Percentiles rank a stretch among this genome's conserved stretches.
Conservation (phyloP, 768 basidiomycete genomes). For the Kwoniella botswanensis region DNA sequence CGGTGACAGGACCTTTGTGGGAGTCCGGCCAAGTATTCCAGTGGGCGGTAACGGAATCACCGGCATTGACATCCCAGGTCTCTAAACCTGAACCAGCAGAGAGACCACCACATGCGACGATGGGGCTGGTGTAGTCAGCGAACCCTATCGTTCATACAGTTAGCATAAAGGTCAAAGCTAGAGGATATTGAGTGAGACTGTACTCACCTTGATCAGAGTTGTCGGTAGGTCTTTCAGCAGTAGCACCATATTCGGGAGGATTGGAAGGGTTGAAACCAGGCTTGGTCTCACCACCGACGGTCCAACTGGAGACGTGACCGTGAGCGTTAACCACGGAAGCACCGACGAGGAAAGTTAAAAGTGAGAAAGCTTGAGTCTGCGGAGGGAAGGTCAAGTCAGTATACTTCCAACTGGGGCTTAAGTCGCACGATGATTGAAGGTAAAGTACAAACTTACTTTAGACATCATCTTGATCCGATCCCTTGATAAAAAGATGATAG, state of each 20-base stretch:
- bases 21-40: slow-evolving; percentile 36
- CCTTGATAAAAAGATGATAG: background rate
- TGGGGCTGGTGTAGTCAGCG: slow-evolving; percentile 21
- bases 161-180: too few relatives aligned
- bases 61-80: slow-evolving; percentile 27
- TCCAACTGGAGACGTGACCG: slow-evolving; percentile 21
- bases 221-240: slow-evolving; percentile 22
- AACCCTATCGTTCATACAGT: slow-evolving; percentile 14
- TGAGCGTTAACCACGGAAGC: slow-evolving; percentile 22
- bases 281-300: slow-evolving; percentile 17
- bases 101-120: slow-evolving; percentile 32
- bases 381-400: background rate
- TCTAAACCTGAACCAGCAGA: slow-evolving; percentile 24
- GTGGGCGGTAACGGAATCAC: slow-evolving; percentile 20
- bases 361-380: slow-evolving; percentile 8
- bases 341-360: slow-evolving; percentile 9
- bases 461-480: background rate
- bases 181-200: background rate
- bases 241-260: slow-evolving; percentile 16
- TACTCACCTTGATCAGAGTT: slow-evolving; percentile 26
- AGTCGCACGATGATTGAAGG: background rate
- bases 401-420: background rate
- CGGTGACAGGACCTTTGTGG: slow-evolving; percentile 28
- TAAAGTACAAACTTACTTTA: background rate
- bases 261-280: slow-evolving; percentile 32